Conservation (phyloP, 225 moss, liverwort and hornwort genomes). For the Lunularia cruciata region DNA sequence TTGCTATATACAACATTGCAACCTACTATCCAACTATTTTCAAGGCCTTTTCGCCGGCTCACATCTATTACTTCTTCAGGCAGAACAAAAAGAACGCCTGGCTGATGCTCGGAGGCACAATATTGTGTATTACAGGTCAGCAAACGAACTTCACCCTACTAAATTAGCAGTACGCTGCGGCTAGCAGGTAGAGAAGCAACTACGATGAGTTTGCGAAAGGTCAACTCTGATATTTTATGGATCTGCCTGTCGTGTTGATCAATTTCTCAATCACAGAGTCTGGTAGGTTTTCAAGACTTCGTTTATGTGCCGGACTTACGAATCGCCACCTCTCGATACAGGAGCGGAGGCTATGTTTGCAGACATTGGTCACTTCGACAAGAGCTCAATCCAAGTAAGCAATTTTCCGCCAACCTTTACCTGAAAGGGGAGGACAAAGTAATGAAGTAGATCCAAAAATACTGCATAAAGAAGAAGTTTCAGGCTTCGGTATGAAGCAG, state of each 20-base stretch:
- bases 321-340: slow-evolving; percentile 26
- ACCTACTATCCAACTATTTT: slow-evolving; percentile 64
- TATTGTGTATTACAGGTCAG: slow-evolving; percentile 82
- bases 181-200: too few species aligned
- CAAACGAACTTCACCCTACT: background rate
- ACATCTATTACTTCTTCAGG: slow-evolving; percentile 59
- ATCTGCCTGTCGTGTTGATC: too few species aligned
- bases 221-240: too few species aligned
- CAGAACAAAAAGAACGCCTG: slow-evolving; percentile 70
- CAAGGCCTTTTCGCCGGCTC: slow-evolving; percentile 78
- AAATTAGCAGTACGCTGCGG: too few species aligned
- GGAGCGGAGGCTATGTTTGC: slow-evolving; percentile 96
- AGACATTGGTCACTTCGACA: slow-evolving; percentile 88
- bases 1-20: slow-evolving; percentile 70
- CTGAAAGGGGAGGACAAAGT: too few species aligned
- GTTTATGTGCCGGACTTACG: slow-evolving; percentile 26
- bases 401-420: background rate
- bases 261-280: too few species aligned
- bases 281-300: too few species aligned
- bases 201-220: too few species aligned
- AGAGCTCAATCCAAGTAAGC: slow-evolving; percentile 78
- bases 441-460: too few species aligned
- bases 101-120: slow-evolving; percentile 76
- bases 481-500: background rate
- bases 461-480: too few species aligned